These are phyloP conservation scores for Cryphonectria carpinicola DNA, from an alignment of 2,329 filamentous ascomycete species.

Conservation along the genomic window DNA sequence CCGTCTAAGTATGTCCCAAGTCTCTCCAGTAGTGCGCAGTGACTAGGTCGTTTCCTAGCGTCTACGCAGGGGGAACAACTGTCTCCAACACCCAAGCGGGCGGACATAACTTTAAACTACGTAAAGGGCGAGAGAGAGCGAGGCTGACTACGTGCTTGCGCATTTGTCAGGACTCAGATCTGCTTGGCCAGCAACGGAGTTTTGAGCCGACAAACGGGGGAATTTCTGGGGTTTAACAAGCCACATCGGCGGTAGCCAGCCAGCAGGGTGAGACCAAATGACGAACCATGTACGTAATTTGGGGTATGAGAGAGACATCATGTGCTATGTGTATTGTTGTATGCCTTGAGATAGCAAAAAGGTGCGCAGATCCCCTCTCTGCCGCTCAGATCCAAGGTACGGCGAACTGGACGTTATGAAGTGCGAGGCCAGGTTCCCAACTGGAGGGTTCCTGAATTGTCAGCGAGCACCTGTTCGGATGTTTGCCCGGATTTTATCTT, in stretches of 20 bases:
- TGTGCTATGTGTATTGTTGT: no score
- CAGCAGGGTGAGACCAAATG: neutral
- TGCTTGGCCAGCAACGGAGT: neutral
- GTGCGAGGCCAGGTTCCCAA: neutral
- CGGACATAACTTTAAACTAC: neutral
- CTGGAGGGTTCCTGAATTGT: neutral
- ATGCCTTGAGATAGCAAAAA: neutral
- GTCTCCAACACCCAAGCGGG: neutral
- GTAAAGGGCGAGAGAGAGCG: constrained; percentile 1
- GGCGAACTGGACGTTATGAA: neutral
- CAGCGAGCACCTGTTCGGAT: neutral
- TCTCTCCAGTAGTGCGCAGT: neutral
- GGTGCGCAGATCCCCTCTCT: neutral
- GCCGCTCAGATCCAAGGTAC: neutral
- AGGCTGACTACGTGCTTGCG: neutral
- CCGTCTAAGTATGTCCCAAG: neutral
- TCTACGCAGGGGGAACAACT: neutral
- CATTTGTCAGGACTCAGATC: neutral
- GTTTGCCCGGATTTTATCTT: neutral
- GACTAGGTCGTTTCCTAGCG: neutral
- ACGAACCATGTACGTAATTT: neutral
- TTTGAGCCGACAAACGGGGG: neutral
- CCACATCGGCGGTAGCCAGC: neutral
- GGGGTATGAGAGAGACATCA: no score
- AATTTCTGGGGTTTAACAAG: neutral